Conservation (phyloP, 768 basidiomycete species). For the Podaxis rugospora region DNA sequence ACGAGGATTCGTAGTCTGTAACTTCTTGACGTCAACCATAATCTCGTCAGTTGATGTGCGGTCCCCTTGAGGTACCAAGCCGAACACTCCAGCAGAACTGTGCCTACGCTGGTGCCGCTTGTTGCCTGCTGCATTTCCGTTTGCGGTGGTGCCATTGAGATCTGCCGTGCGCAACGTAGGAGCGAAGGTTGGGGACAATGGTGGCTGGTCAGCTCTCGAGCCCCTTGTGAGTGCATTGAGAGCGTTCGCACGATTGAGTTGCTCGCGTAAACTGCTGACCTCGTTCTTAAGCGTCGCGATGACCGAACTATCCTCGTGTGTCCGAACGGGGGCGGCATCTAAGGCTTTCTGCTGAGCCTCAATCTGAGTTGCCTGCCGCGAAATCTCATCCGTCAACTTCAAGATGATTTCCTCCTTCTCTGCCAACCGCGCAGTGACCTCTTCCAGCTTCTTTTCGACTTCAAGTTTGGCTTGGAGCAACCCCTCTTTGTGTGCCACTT, state of each 20-base stretch:
- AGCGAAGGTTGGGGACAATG: constrained; percentile 82
- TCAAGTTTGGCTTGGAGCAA: constrained; percentile 73
- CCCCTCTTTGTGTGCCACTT: constrained; percentile 67
- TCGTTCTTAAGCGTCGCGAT: constrained; percentile 90
- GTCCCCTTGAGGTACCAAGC: constrained; percentile 52
- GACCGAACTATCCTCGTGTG: constrained; percentile 80
- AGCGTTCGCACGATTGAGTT: constrained; percentile 93
- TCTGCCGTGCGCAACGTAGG: constrained; percentile 63
- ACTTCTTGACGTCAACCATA: constrained; percentile 69
- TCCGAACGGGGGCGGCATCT: constrained; percentile 59
- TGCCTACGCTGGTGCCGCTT: constrained; percentile 75
- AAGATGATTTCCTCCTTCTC: constrained; percentile 86
- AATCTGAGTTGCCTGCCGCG: constrained; percentile 67
- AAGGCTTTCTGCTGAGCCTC: constrained; percentile 72
- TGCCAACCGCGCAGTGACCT: constrained; percentile 61
- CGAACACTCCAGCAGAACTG: constrained; percentile 80
- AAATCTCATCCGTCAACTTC: constrained; percentile 74
- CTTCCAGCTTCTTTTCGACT: constrained; percentile 77
- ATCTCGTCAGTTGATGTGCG: constrained; percentile 77
- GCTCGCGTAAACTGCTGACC: constrained; percentile 88
- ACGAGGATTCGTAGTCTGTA: constrained; percentile 67
- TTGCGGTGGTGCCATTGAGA: constrained; percentile 36
- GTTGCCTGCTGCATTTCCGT: constrained; percentile 26
- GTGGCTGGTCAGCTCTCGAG: constrained; percentile 63
- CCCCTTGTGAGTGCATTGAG: constrained; percentile 82